A percentile compares a stretch with the other conserved stretches of the same genome.
These are phyloP conservation scores for Suhomyces terraborum DNA, from an alignment of 1,139 yeast species.

Conservation along the genomic window DNA sequence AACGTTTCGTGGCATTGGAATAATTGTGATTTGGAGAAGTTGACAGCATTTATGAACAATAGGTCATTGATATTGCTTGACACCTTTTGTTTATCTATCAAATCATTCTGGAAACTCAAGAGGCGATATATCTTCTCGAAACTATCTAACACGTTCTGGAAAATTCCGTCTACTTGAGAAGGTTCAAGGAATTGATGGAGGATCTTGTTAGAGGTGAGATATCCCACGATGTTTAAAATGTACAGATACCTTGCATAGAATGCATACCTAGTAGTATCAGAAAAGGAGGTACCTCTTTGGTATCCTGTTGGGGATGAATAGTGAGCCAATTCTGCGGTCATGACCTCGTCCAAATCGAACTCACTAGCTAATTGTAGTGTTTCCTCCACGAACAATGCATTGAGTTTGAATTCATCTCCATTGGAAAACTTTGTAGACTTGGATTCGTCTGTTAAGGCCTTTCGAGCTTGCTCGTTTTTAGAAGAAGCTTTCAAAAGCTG, in stretches of 20 bases:
- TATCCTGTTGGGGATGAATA: constrained; percentile 44
- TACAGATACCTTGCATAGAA: constrained; percentile 71
- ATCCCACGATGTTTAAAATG: constrained; percentile 70
- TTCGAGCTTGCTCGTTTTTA: constrained; percentile 57
- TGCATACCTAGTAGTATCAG: constrained; percentile 71
- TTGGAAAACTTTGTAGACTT: constrained; percentile 51
- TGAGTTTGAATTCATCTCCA: constrained; percentile 68
- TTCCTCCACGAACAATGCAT: constrained; percentile 54
- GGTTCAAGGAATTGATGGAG: constrained; percentile 25
- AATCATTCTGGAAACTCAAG: constrained; percentile 56
- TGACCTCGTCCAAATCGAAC: constrained; percentile 40
- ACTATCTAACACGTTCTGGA: constrained; percentile 49
- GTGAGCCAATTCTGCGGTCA: constrained; percentile 40
- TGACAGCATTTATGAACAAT: constrained; percentile 54
- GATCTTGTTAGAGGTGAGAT: constrained; percentile 42
- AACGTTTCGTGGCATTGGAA: constrained; percentile 70
- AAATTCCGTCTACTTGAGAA: constrained; percentile 25
- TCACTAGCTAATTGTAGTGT: constrained; percentile 59
- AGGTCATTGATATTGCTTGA: constrained; percentile 44
- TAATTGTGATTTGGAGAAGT: constrained; percentile 62
- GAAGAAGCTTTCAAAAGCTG: constrained; percentile 51
- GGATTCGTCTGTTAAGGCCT: constrained; percentile 47
- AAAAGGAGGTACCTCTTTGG: constrained; percentile 54
- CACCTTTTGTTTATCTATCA: constrained; percentile 64
- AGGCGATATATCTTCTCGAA: constrained; percentile 60